Evolutionary conservation across 352 stramenopile species (phyloP).

Genomic region (Phytophthora tubulina): DNA sequence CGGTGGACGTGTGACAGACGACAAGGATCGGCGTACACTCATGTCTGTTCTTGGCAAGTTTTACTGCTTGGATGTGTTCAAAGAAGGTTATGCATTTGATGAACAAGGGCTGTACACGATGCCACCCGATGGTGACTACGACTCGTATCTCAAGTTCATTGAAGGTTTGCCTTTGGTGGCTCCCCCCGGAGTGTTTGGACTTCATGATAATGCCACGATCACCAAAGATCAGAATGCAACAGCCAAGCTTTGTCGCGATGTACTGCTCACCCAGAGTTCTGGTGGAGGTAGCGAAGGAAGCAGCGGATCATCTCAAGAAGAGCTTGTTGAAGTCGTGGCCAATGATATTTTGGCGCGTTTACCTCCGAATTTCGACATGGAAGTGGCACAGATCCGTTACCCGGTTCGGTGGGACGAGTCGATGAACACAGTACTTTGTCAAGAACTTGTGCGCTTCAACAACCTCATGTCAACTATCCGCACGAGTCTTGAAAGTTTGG

Average conservation of each 20-base stretch:
- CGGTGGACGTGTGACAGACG: constrained; percentile 85
- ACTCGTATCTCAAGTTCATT: constrained; percentile 84
- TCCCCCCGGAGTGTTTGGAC: constrained; percentile 92
- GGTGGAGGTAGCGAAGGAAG: constrained; percentile 68
- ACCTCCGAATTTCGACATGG: constrained; percentile 94
- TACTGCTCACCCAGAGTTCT: constrained; percentile 93
- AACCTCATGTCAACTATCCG: constrained; percentile 92
- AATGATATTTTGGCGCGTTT: constrained; percentile 89
- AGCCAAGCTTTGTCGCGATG: constrained; percentile 91
- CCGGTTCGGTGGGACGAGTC: constrained; percentile 93
- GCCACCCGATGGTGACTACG: constrained; percentile 77
- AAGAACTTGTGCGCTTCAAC: constrained; percentile 96
- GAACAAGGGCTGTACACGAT: constrained; percentile 77
- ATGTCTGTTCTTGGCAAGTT: constrained; percentile 80
- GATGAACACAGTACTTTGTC: constrained; percentile 95
- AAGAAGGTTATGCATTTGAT: constrained; percentile 73
- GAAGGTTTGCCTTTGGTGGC: constrained; percentile 90
- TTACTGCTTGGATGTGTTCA: constrained; percentile 77
- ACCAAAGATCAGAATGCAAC: constrained; percentile 96
- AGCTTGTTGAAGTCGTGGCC: constrained; percentile 89
- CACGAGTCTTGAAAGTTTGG: constrained; percentile 84
- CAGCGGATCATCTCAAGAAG: constrained; percentile 86
- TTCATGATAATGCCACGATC: constrained; percentile 95
- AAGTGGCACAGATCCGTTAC: constrained; percentile 93
- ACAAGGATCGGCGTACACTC: constrained; percentile 85